Conservation (phyloP, 495 filamentous ascomycete genomes). For the Talaromyces proteolyticus region DNA sequence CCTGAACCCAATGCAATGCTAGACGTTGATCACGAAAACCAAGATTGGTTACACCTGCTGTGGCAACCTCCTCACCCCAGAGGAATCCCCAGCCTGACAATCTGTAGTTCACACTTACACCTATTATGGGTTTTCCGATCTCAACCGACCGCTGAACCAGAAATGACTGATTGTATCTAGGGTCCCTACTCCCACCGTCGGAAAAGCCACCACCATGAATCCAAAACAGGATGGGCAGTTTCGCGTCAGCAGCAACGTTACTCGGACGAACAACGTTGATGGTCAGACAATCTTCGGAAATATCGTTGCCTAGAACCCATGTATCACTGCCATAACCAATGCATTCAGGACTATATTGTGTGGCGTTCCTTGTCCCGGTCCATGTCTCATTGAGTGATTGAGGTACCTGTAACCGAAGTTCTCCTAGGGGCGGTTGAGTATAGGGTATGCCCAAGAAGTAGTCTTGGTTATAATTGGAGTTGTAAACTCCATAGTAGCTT, state of each 20-base stretch:
- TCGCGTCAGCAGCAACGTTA: conserved; percentile 21
- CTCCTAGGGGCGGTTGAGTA: conserved; percentile 29
- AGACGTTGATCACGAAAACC: conserved; percentile 54
- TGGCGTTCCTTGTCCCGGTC: conserved; percentile 18
- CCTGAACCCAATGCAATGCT: conserved; percentile 56
- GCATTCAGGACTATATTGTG: conserved; percentile 28
- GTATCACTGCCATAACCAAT: conserved; percentile 30
- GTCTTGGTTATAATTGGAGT: conserved; percentile 32
- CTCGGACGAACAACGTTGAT: conserved; percentile 47
- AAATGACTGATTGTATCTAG: conserved; percentile 53
- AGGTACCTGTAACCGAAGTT: conserved; percentile 13
- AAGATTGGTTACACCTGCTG: conserved; percentile 47
- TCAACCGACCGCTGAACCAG: conserved; percentile 47
- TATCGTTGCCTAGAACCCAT: conserved; percentile 8
- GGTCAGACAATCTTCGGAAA: conserved; percentile 51
- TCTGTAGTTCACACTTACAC: conserved; percentile 56
- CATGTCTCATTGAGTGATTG: conserved; percentile 16
- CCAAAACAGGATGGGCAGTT: conserved; percentile 60
- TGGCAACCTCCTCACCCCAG: conserved; percentile 20
- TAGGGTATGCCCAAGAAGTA: conserved; percentile 44
- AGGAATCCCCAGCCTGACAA: conserved; percentile 51
- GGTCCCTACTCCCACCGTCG: conserved; percentile 36
- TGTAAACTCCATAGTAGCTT: conserved; percentile 30
- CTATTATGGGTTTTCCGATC: conserved; percentile 52
- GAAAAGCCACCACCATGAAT: conserved; percentile 46